Conservation (phyloP, 495 filamentous ascomycete species). For the Neurospora sp. region DNA sequence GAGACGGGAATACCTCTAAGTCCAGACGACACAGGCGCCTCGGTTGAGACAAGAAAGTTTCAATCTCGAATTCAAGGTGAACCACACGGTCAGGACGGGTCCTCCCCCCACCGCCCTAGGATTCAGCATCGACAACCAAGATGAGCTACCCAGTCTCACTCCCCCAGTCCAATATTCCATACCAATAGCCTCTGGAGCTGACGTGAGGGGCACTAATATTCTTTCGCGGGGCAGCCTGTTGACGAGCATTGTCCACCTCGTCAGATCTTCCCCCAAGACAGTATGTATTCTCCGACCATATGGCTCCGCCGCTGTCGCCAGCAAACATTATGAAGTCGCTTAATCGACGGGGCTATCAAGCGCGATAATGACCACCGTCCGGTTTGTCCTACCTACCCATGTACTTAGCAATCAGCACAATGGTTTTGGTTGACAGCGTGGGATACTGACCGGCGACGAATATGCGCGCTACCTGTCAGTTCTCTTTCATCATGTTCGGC, state of each 20-base stretch:
- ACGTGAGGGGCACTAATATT: neutral
- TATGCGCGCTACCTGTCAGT: neutral
- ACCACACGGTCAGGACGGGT: neutral
- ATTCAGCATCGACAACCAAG: neutral
- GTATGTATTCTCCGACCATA: neutral
- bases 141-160: neutral
- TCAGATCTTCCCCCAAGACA: neutral
- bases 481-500: neutral
- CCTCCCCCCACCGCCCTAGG: neutral
- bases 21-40: neutral
- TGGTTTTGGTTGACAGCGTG: neutral
- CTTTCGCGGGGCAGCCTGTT: neutral
- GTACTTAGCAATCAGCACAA: neutral
- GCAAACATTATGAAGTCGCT: neutral
- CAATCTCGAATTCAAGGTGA: neutral
- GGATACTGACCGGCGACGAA: neutral
- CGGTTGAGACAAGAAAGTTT: neutral
- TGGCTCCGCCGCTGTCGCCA: neutral
- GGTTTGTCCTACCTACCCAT: neutral
- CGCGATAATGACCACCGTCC: neutral
- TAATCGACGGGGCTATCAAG: neutral
- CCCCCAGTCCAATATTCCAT: neutral
- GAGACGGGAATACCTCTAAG: neutral
- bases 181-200: neutral
- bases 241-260: neutral